A percentile compares a stretch with the other conserved stretches of the same genome.
Conservation (phyloP, 2,329 filamentous ascomycete genomes). For the Didymella pinodella region DNA sequence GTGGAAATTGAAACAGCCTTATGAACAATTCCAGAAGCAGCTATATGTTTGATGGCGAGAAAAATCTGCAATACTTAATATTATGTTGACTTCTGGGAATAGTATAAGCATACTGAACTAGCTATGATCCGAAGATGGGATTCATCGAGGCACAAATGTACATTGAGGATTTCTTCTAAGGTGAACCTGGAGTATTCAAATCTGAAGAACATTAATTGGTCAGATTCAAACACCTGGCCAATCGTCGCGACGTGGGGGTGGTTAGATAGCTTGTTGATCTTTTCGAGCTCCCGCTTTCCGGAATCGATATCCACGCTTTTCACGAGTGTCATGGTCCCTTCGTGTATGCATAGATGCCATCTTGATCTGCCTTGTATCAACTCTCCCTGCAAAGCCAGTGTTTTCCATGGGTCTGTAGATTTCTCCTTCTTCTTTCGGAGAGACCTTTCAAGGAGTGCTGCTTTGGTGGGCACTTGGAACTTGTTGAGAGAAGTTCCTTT, state of each 20-base stretch:
- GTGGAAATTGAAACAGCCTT: conserved; percentile 9
- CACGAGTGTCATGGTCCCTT: conserved; percentile 1
- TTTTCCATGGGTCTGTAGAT: conserved; percentile 6
- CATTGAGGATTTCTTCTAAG: conserved; percentile 19
- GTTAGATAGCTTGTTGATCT: conserved; percentile 7
- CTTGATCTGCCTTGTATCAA: conserved; percentile 1
- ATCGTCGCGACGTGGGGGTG: conserved; percentile 15
- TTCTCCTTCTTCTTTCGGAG: conserved; percentile 1
- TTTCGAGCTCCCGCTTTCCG: conserved; percentile 5
- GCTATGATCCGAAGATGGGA: conserved; percentile 18
- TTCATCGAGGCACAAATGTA: conserved; percentile 18
- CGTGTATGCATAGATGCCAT: conserved; percentile 7
- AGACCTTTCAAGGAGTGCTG: conserved; percentile 9
- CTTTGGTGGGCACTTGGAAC: conserved; percentile 8
- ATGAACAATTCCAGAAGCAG: conserved; percentile 18
- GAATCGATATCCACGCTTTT: not conserved
- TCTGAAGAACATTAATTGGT: conserved; percentile 1
- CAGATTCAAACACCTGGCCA: conserved; percentile 7
- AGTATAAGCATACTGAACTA: conserved; percentile 6
- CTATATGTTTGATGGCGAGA: conserved; percentile 16
- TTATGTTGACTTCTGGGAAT: not conserved
- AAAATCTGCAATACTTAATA: conserved; percentile 17
- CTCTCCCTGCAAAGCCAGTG: conserved; percentile 1
- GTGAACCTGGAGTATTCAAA: conserved; percentile 21
- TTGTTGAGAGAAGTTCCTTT: not conserved